Conservation (phyloP, 2,329 filamentous ascomycete species). For the Alternaria brassicae region DNA sequence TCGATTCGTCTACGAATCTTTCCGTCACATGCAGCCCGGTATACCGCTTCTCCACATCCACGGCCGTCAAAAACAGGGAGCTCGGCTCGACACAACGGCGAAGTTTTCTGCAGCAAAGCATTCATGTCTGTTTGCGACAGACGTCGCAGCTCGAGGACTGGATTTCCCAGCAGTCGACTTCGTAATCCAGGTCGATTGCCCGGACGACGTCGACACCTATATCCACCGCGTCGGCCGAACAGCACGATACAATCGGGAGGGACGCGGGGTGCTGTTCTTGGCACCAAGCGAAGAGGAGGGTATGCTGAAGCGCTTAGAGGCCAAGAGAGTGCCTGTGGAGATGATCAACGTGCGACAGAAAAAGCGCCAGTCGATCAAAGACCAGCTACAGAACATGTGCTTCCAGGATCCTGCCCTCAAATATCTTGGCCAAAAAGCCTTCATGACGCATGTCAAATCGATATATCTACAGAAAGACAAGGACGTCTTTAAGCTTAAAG, state of each 20-base stretch:
- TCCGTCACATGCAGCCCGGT: slow-evolving; percentile 92
- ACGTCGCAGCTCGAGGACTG: slow-evolving; percentile 90
- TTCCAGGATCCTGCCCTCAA: slow-evolving; percentile 95
- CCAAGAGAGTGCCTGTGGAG: slow-evolving; percentile 88
- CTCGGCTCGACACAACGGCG: slow-evolving; percentile 84
- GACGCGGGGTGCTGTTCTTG: slow-evolving; percentile 87
- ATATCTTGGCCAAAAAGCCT: slow-evolving; percentile 94
- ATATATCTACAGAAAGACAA: slow-evolving; percentile 90
- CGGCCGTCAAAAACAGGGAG: slow-evolving; percentile 90
- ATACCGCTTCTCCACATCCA: slow-evolving; percentile 92
- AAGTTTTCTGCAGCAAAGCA: slow-evolving; percentile 82
- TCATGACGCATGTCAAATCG: slow-evolving; percentile 86
- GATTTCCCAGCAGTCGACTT: slow-evolving; percentile 98
- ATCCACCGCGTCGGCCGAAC: slow-evolving; percentile 96
- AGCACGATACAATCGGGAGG: slow-evolving; percentile 88
- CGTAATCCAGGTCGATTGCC: slow-evolving; percentile 98
- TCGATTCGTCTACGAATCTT: slow-evolving; percentile 91
- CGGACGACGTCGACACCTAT: slow-evolving; percentile 96
- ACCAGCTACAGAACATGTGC: slow-evolving; percentile 90
- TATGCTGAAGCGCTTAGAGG: slow-evolving; percentile 84
- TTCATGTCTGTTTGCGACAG: slow-evolving; percentile 91
- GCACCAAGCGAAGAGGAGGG: slow-evolving; percentile 90
- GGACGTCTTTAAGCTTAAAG: slow-evolving; percentile 83
- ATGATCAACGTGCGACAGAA: slow-evolving; percentile 85
- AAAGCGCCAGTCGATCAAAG: slow-evolving; percentile 85